These are phyloP conservation scores for Eudorina sp. DNA, from an alignment of 139 green algal genomes.

Conservation along the genomic window DNA sequence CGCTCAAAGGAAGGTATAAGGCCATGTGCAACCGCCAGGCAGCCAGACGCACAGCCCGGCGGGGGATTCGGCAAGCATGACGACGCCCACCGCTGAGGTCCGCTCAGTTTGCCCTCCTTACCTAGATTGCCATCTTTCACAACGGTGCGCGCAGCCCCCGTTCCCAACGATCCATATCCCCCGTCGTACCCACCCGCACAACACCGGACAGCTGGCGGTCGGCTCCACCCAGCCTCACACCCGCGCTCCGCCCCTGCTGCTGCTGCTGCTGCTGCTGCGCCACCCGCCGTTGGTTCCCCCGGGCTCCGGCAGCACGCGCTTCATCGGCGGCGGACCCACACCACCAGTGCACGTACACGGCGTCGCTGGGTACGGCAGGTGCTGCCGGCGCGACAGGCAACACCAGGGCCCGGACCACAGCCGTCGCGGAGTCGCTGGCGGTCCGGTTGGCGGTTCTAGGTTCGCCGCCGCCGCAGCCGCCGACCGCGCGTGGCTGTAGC, in stretches of 20 bases:
- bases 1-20: too few species aligned
- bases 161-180: too few species aligned
- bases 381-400: background rate
- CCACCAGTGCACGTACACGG: background rate
- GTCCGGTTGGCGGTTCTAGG: background rate
- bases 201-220: background rate
- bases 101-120: too few species aligned
- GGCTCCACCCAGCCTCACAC: background rate
- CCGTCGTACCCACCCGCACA: background rate
- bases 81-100: too few species aligned
- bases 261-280: background rate
- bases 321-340: background rate
- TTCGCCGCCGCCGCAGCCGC: background rate
- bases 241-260: background rate
- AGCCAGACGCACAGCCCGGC: too few species aligned
- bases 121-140: too few species aligned
- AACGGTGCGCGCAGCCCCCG: too few species aligned
- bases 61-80: too few species aligned
- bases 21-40: too few species aligned
- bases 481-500: background rate
- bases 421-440: background rate
- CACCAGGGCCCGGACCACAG: slow-evolving; percentile 14
- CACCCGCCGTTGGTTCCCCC: background rate
- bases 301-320: background rate
- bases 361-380: background rate